These are phyloP conservation scores for Peniophora sp. DNA, from an alignment of 1,284 basidiomycete genomes.

Conservation along the genomic window DNA sequence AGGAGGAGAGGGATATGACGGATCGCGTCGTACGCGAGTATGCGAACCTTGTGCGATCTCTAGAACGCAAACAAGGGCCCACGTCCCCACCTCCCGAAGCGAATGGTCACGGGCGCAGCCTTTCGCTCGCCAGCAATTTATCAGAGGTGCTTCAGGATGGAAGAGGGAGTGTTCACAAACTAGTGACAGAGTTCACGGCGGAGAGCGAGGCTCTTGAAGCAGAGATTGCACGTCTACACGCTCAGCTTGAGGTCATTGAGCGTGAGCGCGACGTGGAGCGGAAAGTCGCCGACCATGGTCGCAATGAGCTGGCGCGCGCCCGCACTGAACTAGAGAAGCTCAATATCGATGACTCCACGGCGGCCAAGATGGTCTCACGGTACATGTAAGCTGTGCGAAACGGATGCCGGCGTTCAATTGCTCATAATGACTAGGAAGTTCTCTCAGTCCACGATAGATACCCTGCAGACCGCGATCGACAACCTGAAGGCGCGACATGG, in stretches of 20 bases:
- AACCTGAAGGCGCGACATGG: constrained; percentile 54
- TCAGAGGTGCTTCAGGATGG: constrained; percentile 38
- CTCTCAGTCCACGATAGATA: constrained; percentile 71
- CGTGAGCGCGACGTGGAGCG: constrained; percentile 40
- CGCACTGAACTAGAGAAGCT: constrained; percentile 53
- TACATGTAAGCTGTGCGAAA: constrained; percentile 55
- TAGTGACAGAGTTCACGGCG: constrained; percentile 42
- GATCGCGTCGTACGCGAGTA: constrained; percentile 63
- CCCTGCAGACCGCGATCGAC: constrained; percentile 59
- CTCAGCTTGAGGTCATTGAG: constrained; percentile 34
- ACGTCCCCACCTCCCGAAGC: constrained; percentile 11
- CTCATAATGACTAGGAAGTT: constrained; percentile 58
- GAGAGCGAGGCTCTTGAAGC: constrained; percentile 39
- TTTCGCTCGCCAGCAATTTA: constrained; percentile 19
- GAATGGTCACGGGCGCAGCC: constrained; percentile 7
- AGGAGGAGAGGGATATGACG: constrained; percentile 52
- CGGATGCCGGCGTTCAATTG: background rate
- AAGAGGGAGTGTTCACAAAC: constrained; percentile 37
- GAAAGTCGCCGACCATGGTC: constrained; percentile 32
- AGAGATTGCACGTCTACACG: constrained; percentile 36
- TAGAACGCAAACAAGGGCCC: constrained; percentile 37
- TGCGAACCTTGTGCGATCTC: constrained; percentile 55
- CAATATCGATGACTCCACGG: constrained; percentile 65
- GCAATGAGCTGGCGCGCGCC: constrained; percentile 35
- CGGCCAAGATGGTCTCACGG: constrained; percentile 79